Percentiles rank a stretch among this genome's conserved stretches.
Conservation (phyloP, 176 grass and related monocot genomes). For the Rhynchospora tenuis region DNA sequence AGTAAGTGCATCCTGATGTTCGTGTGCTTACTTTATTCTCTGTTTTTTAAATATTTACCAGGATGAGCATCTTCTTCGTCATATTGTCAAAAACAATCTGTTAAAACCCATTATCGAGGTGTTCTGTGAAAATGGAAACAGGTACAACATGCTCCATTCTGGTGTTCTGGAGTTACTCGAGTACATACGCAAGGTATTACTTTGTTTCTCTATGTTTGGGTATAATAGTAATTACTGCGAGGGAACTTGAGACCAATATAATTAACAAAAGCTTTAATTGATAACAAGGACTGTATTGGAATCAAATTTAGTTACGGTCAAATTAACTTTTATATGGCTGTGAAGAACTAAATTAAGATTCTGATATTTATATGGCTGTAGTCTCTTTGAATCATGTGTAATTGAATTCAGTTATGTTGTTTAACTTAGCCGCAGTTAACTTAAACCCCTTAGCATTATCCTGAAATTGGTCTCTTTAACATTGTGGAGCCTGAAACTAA, state of each 20-base stretch:
- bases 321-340: no score
- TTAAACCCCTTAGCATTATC: neutral
- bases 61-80: constrained; percentile 75
- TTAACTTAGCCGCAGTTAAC: neutral
- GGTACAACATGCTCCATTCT: constrained; percentile 87
- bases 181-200: constrained; percentile 69
- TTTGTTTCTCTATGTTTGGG: neutral
- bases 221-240: neutral
- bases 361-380: neutral
- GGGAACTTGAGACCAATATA: no score
- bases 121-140: constrained; percentile 66
- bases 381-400: neutral
- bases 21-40: neutral
- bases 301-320: no score
- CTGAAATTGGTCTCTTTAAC: neutral
- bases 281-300: no score
- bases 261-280: no score
- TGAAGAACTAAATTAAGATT: neutral
- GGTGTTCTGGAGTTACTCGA: constrained; percentile 68
- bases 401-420: neutral
- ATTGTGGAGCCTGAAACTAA: neutral
- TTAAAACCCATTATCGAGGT: constrained; percentile 69
- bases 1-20: no score
- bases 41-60: constrained; percentile 27
- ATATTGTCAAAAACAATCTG: constrained; percentile 61